These are phyloP conservation scores for Mycena chlorophos DNA, from an alignment of 768 basidiomycete species.

Conservation along the genomic window DNA sequence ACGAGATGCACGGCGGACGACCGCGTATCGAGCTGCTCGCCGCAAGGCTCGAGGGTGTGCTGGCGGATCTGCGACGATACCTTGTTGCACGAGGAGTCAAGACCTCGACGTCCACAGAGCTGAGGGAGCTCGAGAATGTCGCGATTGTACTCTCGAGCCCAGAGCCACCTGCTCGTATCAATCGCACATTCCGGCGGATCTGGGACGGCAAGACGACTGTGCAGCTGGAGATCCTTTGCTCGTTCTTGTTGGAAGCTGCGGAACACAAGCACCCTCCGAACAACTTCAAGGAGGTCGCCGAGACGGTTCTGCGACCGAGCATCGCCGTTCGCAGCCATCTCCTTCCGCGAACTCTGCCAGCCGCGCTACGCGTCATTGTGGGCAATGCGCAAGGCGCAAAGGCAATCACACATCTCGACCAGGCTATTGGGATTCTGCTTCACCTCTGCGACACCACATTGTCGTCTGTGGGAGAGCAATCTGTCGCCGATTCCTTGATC, in stretches of 20 bases:
- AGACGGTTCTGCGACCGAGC: background rate
- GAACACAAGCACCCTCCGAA: background rate
- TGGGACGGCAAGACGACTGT: background rate
- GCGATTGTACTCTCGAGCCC: background rate
- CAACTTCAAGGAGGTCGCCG: slow-evolving; percentile 3
- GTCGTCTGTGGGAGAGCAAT: background rate
- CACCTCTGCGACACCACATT: background rate
- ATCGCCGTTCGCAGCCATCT: background rate
- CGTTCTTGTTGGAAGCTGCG: slow-evolving; percentile 1
- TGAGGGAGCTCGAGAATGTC: background rate
- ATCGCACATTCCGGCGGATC: background rate
- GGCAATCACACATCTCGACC: slow-evolving; percentile 8
- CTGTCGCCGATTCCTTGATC: slow-evolving; percentile 5
- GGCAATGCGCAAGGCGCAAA: background rate
- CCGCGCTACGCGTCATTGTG: slow-evolving; percentile 1
- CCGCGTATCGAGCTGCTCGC: background rate
- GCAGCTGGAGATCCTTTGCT: slow-evolving; percentile 4
- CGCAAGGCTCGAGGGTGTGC: background rate
- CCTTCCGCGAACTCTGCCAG: background rate
- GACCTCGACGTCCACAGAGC: background rate
- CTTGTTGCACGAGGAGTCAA: background rate
- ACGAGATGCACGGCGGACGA: background rate
- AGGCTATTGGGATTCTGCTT: background rate
- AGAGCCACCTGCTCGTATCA: background rate
- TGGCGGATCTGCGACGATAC: background rate